Percentiles rank a stretch among this genome's conserved stretches.
phyloP scores from a whole-genome alignment of 257 asterid genomes.

The Solanum chmielewskii region DNA sequence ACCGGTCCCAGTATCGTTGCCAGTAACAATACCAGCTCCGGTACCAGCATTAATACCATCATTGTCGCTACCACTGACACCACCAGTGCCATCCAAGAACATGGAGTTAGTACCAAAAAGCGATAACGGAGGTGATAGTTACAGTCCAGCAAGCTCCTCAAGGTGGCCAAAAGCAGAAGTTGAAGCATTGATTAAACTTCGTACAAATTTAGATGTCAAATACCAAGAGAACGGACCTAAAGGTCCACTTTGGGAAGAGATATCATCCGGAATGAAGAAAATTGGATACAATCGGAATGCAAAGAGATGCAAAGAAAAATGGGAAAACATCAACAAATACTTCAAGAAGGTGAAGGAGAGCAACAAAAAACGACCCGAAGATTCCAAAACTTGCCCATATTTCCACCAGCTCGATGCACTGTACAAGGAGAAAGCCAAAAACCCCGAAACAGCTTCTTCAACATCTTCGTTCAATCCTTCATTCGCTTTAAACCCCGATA shows the following conservation, averaged over 20 bases:
- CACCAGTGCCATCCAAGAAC: background rate
- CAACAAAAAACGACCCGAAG: slow-evolving; percentile 69
- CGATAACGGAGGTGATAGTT: slow-evolving; percentile 27
- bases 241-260: slow-evolving; percentile 95
- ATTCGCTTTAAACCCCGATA: slow-evolving; percentile 13
- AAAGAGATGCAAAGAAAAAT: slow-evolving; percentile 92
- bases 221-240: slow-evolving; percentile 85
- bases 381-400: slow-evolving; percentile 88
- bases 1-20: background rate
- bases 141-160: slow-evolving; percentile 33
- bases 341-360: slow-evolving; percentile 93
- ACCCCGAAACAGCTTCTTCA: background rate
- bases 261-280: slow-evolving; percentile 54
- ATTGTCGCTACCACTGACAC: background rate
- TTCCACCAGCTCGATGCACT: slow-evolving; percentile 77
- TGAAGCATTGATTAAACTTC: slow-evolving; percentile 56
- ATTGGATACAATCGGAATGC: slow-evolving; percentile 69
- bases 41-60: background rate
- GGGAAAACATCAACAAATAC: slow-evolving; percentile 97
- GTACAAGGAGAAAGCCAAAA: slow-evolving; percentile 48
- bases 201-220: slow-evolving; percentile 56
- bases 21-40: background rate
- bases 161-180: slow-evolving; percentile 96
- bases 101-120: slow-evolving; percentile 9
- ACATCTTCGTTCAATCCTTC: background rate